These are phyloP conservation scores for Fusarium austroafricanum DNA, from an alignment of 2,329 filamentous ascomycete genomes.

Conservation along the genomic window DNA sequence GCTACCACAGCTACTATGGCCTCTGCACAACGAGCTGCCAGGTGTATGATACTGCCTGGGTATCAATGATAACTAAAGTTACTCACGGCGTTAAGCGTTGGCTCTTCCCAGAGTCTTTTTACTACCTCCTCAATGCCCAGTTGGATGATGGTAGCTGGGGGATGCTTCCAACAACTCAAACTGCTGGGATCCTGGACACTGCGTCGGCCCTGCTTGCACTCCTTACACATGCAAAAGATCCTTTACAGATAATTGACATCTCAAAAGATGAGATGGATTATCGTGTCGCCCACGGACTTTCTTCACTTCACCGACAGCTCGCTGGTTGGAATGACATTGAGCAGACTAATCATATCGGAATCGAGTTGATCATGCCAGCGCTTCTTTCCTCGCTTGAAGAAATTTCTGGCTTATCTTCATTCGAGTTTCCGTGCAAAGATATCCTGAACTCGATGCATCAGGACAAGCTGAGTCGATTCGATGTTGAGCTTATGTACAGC, in stretches of 20 bases:
- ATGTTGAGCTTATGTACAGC: background rate
- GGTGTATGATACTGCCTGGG: conserved; percentile 13
- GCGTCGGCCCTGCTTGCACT: background rate
- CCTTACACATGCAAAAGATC: background rate
- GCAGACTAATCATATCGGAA: conserved; percentile 2
- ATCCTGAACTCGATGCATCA: rapidly evolving
- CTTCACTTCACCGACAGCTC: background rate
- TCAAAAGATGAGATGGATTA: background rate
- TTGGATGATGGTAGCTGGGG: conserved; percentile 4
- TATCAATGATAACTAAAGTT: background rate
- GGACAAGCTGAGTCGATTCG: background rate
- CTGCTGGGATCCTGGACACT: conserved; percentile 4
- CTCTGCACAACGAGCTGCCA: background rate
- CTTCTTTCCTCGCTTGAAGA: background rate
- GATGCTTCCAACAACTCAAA: background rate
- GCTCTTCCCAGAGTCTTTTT: conserved; percentile 1
- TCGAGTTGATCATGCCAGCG: conserved; percentile 1
- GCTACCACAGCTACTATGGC: background rate
- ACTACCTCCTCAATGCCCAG: background rate
- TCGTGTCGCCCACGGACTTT: background rate
- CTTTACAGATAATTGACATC: background rate
- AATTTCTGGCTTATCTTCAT: rapidly evolving
- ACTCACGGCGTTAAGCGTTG: background rate
- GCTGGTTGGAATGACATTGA: background rate
- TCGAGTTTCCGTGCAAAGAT: background rate